Evolutionary conservation across 208 protist species (phyloP), one percentile per base, ranked within the genome.

Genomic region (Leishmania martiniquensis): DNA sequence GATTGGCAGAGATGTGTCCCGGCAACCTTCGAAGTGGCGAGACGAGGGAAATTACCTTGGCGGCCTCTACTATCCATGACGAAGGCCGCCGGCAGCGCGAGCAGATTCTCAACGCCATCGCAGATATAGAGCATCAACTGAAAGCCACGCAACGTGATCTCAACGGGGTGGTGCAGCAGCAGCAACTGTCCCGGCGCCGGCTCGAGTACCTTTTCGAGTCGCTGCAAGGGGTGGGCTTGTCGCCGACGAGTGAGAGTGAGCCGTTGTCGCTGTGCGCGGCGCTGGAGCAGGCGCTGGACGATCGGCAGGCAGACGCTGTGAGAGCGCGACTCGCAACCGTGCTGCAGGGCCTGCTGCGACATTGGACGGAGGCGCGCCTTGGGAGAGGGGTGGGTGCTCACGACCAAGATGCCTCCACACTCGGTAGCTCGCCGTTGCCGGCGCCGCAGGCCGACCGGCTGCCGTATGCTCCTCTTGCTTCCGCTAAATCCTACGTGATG

Each of bases 61-160:
- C 15, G 45, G 29, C 51, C 17, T 12, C 55, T 47, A 47, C 63
- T 1, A 37, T 75, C 15, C 39, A 25, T 37, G 87, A 87, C 29
- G 86, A 78, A 17, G 77, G 63, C 9, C 79, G 68, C 3, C 54
- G 63, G 10, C 84, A 91, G 77, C 79, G 89, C 51, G 85, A 86
- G 54, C 69, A 71, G 12, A 91, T 91, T 39, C 65, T 91, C 37
- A 75, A n/a, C 51, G 77, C 82, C 45, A 80, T 93, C 17, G 80
- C 80, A 12, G 89, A 93, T 65, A 72, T 93, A 2, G 87, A 93
- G 66, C 81, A 83, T 49, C 87, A 89, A 68, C 52, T 93, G 13
- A 87, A 91, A 42, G 51, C 2, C 6, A 25, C 90, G 63, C 89
- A 93, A 70, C 87, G 85, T 17, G 70, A 87, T 32, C 74, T 93